These are phyloP conservation scores for Colletotrichum chrysophilum DNA, from an alignment of 2,329 filamentous ascomycete species.

Conservation along the genomic window DNA sequence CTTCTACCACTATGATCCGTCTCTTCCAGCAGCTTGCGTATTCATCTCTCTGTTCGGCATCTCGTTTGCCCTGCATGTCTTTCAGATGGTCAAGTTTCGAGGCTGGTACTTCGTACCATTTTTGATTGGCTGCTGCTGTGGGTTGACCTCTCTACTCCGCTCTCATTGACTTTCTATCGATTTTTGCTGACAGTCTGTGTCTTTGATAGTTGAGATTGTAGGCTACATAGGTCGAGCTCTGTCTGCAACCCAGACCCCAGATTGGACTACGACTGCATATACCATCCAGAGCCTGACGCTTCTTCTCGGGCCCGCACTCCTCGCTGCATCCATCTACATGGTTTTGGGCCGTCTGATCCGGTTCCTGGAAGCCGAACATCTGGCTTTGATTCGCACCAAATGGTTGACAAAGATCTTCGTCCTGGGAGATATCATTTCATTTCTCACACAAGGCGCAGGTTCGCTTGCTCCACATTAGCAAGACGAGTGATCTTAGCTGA, in stretches of 20 bases:
- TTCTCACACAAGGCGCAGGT: too few species aligned
- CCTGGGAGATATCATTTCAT: conserved; percentile 35
- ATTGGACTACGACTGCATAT: too few species aligned
- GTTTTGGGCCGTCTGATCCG: conserved; percentile 34
- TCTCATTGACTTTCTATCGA: too few species aligned
- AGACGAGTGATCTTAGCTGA: conserved; percentile 45
- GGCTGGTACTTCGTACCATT: background rate
- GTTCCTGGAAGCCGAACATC: conserved; percentile 24
- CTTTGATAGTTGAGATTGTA: too few species aligned
- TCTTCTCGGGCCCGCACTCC: conserved; percentile 15
- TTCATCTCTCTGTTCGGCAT: background rate
- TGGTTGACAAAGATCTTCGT: conserved; percentile 54
- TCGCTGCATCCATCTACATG: conserved; percentile 16
- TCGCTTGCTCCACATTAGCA: too few species aligned
- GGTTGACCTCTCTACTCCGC: too few species aligned
- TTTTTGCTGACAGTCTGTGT: too few species aligned
- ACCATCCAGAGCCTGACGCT: conserved; percentile 22
- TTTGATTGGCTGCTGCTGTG: too few species aligned
- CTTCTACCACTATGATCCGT: background rate
- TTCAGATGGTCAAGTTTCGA: background rate
- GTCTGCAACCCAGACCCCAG: accelerated
- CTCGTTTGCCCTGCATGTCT: background rate
- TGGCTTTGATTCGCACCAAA: conserved; percentile 10
- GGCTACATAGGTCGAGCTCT: too few species aligned
- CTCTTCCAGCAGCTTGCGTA: background rate